phyloP scores from a whole-genome alignment of 1,284 basidiomycete species.

The Tilletia walkeri region DNA sequence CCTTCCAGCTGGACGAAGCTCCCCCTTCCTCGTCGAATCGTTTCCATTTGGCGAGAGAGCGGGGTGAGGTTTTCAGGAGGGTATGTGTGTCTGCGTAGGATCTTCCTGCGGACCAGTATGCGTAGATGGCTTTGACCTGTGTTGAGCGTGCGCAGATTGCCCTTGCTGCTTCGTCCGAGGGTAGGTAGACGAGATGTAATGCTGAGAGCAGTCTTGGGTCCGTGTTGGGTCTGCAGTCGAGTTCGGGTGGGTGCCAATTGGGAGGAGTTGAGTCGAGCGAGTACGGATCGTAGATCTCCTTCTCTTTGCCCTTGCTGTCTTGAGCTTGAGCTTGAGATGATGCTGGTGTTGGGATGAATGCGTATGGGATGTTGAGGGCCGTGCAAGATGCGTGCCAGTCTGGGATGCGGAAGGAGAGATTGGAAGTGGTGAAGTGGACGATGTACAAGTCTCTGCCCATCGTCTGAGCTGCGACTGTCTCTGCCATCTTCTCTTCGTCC shows the following conservation, averaged over 20 bases:
- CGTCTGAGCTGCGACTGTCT: background rate
- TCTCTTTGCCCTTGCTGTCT: conserved; percentile 21
- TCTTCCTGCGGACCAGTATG: conserved; percentile 18
- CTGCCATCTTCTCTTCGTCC: background rate
- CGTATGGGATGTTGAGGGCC: conserved; percentile 39
- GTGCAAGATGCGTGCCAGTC: conserved; percentile 45
- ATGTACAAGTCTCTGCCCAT: conserved; percentile 33
- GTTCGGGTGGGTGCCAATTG: conserved; percentile 7
- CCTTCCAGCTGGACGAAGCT: conserved; percentile 77
- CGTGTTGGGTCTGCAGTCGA: conserved; percentile 17
- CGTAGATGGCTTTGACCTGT: conserved; percentile 26
- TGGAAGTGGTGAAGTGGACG: conserved; percentile 43
- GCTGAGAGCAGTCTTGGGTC: conserved; percentile 34
- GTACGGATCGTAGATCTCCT: conserved; percentile 23
- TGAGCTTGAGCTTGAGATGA: conserved; percentile 19
- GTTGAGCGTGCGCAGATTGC: conserved; percentile 21
- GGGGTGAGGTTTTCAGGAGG: conserved; percentile 64
- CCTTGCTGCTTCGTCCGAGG: conserved; percentile 64
- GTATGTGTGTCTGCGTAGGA: conserved; percentile 64
- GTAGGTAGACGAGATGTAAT: conserved; percentile 42
- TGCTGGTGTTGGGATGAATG: conserved; percentile 40
- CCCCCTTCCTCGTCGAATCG: conserved; percentile 66
- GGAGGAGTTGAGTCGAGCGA: background rate
- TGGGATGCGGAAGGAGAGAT: conserved; percentile 43
- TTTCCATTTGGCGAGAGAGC: conserved; percentile 63